Evolutionary conservation across 768 basidiomycete species (phyloP), one percentile per base, ranked within the genome.

Genomic region (Tylopilus rubrobrunneus): DNA sequence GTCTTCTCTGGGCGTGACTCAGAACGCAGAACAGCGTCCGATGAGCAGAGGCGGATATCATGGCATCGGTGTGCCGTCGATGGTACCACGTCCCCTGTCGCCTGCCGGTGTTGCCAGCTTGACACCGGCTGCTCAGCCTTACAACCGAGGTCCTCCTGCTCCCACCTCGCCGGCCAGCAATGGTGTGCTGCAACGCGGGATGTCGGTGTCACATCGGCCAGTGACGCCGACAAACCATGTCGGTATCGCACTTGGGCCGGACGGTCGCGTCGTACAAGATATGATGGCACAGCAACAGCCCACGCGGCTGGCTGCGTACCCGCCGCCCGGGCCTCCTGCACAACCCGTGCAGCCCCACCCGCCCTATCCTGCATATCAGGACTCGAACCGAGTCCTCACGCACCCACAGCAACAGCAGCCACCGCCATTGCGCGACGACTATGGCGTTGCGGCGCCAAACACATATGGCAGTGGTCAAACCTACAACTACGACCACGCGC

Each of bases 11-110:
- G 58, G 51, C 1, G 62, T 58, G 8, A 66, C 56, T 59, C 66
- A 67, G 48, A 59, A 40, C 12, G 61, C 55, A 31, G 66, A 63
- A 27, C 74, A 69, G 0, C 74, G 84, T 10, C 82, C 86, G 2
- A 67, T 77, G 61, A 39, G 37, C 37, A 39, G 37, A 39, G 37
- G 37, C 8, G 37, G n/a, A 8, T 39, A 39, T 19, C n/a, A 15
- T 1, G n/a, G 37, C 9, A 9, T 39, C n/a, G n/a, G n/a, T 39
- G 8, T 17, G 10, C n/a, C 15, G n/a, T n/a, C 17, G 7, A 6
- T 39, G 17, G 37, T 19, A 6, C 7, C 37, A 8, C 37, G 37
- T 39, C 8, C 37, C 3, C 6, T 8, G 37, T 39, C 37, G 37
- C 37, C 37, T 19, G 37, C n/a, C 1, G 10, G 37, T 7, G n/a